Evolutionary conservation across 129 eudicot species (phyloP).

Genomic region (Escallonia herrerae): DNA sequence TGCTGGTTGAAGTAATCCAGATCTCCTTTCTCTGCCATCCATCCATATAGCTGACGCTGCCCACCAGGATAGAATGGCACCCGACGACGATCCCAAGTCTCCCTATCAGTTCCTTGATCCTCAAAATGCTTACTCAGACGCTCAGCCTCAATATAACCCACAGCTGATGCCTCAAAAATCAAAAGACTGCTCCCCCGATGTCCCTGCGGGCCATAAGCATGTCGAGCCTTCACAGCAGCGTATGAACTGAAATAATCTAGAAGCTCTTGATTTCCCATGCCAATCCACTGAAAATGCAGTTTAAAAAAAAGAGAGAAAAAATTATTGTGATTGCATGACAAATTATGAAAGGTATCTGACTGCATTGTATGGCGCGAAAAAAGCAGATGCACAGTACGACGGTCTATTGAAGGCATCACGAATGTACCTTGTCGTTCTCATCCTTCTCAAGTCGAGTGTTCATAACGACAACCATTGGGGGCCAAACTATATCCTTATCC

Average conservation of each 20-base stretch:
- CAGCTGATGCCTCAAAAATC: constrained; percentile 71
- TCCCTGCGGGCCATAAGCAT: constrained; percentile 88
- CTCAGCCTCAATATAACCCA: constrained; percentile 76
- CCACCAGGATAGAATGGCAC: constrained; percentile 42
- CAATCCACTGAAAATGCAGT: constrained; percentile 67
- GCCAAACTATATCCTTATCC: constrained; percentile 76
- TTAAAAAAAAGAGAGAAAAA: background rate
- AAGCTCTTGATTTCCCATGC: constrained; percentile 93
- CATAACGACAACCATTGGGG: constrained; percentile 81
- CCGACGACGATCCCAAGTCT: constrained; percentile 50
- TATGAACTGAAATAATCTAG: constrained; percentile 58
- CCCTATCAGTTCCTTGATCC: constrained; percentile 37
- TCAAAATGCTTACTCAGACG: constrained; percentile 64
- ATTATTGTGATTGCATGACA: background rate
- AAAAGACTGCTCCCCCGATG: constrained; percentile 82
- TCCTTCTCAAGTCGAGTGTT: constrained; percentile 70
- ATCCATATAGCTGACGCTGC: constrained; percentile 65
- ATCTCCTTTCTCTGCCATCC: constrained; percentile 59
- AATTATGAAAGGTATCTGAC: too few relatives aligned
- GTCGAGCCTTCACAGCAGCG: constrained; percentile 59
- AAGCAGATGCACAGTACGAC: too few relatives aligned
- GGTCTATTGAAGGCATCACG: too few relatives aligned
- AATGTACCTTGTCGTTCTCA: constrained; percentile 68
- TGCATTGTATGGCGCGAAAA: too few relatives aligned
- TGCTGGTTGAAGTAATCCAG: constrained; percentile 61